phyloP scores from a whole-genome alignment of 768 basidiomycete genomes.

The Terana coerulea region DNA sequence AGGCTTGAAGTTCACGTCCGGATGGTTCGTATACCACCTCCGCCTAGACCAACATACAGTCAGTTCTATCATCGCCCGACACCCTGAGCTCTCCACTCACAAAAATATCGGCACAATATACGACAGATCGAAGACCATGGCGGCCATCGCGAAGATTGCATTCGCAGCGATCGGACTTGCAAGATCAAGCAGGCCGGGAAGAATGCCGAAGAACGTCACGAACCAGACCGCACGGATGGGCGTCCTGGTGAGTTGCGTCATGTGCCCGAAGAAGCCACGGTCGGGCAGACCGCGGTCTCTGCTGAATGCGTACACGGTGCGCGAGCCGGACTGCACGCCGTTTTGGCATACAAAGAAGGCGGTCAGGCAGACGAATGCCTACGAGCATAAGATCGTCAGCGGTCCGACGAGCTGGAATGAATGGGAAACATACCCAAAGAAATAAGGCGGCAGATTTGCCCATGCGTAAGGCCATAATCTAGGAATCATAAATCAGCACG shows the following conservation, averaged over 20 bases:
- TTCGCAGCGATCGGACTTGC: too few relatives aligned
- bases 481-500: too few relatives aligned
- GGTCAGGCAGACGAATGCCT: constrained; percentile 65
- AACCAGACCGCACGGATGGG: constrained; percentile 80
- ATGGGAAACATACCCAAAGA: constrained; percentile 67
- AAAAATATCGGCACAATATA: constrained; percentile 81
- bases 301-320: constrained; percentile 6
- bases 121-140: constrained; percentile 70
- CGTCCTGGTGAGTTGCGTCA: constrained; percentile 58
- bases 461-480: constrained; percentile 74
- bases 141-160: constrained; percentile 78
- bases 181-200: constrained; percentile 70
- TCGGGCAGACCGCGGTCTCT: constrained; percentile 45
- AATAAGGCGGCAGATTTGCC: constrained; percentile 72
- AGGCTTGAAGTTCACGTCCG: constrained; percentile 79
- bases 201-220: constrained; percentile 58
- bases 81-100: constrained; percentile 20
- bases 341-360: constrained; percentile 38
- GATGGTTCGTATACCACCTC: constrained; percentile 63
- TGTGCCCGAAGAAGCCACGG: constrained; percentile 73
- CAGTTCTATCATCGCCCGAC: neutral
- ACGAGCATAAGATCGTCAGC: neutral
- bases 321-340: constrained; percentile 6
- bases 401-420: too few relatives aligned
- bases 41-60: constrained; percentile 34